Evolutionary conservation across 2,329 filamentous ascomycete genomes (phyloP), one percentile per base, ranked within the genome.

Genomic region (Domatiomyces catenatus): DNA sequence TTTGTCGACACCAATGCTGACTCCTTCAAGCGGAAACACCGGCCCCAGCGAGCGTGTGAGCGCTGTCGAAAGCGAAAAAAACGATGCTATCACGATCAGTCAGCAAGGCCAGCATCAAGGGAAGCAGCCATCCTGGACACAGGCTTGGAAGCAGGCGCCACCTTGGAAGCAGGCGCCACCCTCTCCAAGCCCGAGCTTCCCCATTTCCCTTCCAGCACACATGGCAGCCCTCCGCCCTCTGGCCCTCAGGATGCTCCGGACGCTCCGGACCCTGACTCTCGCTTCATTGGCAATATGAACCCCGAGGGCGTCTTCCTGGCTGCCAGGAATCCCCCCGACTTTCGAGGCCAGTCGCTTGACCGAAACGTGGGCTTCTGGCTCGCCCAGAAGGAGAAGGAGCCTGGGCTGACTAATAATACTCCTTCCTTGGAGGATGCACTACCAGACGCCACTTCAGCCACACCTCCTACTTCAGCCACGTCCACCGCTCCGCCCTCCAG

Each of bases 231-330:
- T 15, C 12, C 32, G 10, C 32, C 32, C 15, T 39, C 32, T n/a
- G n/a, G n/a, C n/a, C n/a, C n/a, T n/a, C n/a, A n/a, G n/a, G n/a
- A n/a, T n/a, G n/a, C n/a, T 15, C 32, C 15, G 10, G 8, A 39
- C 15, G 32, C 10, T 15, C 32, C 32, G 10, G 32, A 39, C 15
- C 10, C 32, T 15, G 32, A 39, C 32, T 39, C 32, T 39, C 32
- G 32, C 32, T 39, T 39, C 32, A 39, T 39, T 15, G 32, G 76
- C 17, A 76, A 80, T 57, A 58, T 79, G 24, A 80, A 77, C 55
- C 77, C 77, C 1, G 77, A 80, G 60, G 73, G 73, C 52, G 74
- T 80, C 60, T 76, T 81, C 50, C 68, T 77, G 56, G 74, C 78
- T 56, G 75, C 74, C 1, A 74, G 74, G 1, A 68, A 66, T 50